These are phyloP conservation scores for Xanthoconium purpureum DNA, from an alignment of 768 basidiomycete genomes.

Conservation along the genomic window DNA sequence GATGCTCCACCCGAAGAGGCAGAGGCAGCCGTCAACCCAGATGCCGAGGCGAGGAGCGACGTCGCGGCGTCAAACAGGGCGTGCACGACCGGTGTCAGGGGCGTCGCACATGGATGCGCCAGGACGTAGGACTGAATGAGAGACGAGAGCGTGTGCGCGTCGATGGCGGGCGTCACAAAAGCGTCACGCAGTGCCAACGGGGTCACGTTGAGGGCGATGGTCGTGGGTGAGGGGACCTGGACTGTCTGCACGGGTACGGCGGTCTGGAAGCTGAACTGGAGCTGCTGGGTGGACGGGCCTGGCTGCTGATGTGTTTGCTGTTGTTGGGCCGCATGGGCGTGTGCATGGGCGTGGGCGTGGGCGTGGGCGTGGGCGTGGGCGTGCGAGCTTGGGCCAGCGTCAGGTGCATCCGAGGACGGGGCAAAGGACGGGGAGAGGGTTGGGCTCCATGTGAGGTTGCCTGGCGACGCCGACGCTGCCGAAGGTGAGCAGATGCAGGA, in stretches of 20 bases:
- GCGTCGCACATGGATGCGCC: slow-evolving; percentile 47
- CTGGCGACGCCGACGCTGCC: slow-evolving; percentile 15
- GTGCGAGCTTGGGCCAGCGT: slow-evolving; percentile 33
- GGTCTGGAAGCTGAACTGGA: slow-evolving; percentile 45
- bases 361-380: slow-evolving; percentile 27
- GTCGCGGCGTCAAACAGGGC: slow-evolving; percentile 53
- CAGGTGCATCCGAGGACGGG: slow-evolving; percentile 13
- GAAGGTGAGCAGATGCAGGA: not conserved
- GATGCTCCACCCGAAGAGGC: slow-evolving; percentile 18
- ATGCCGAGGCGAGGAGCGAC: slow-evolving; percentile 19
- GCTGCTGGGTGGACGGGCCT: slow-evolving; percentile 31
- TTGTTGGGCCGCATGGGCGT: not conserved
- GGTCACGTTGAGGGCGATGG: slow-evolving; percentile 30
- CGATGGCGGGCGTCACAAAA: slow-evolving; percentile 37
- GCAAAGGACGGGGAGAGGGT: slow-evolving; percentile 38
- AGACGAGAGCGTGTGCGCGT: slow-evolving; percentile 47
- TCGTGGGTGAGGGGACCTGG: slow-evolving; percentile 10
- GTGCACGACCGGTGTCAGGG: slow-evolving; percentile 48
- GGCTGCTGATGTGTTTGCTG: slow-evolving; percentile 23
- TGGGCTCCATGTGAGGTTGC: slow-evolving; percentile 39
- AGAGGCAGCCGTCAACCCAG: slow-evolving; percentile 20
- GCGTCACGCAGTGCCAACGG: slow-evolving; percentile 31
- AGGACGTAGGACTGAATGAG: slow-evolving; percentile 51
- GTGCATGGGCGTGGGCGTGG: not conserved
- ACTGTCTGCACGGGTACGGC: slow-evolving; percentile 42